A percentile compares a stretch with the other conserved stretches of the same genome.
phyloP scores from a whole-genome alignment of 768 basidiomycete species.

The Polyporus arcularius region DNA sequence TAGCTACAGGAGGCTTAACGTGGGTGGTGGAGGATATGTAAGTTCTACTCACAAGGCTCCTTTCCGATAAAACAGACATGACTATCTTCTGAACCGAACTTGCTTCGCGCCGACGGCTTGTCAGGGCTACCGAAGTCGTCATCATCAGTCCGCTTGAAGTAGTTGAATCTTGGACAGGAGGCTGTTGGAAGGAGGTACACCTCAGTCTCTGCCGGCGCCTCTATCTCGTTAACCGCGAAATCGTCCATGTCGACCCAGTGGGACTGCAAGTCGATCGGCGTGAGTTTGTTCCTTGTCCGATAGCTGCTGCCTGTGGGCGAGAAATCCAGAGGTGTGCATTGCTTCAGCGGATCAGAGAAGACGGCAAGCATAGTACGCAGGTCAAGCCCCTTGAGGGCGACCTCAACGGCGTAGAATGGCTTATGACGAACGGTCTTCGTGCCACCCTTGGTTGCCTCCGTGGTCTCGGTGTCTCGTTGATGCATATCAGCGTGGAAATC shows the following conservation, averaged over 20 bases:
- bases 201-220: conserved; percentile 55
- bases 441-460: conserved; percentile 56
- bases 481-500: conserved; percentile 89
- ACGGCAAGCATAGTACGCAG: conserved; percentile 76
- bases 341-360: conserved; percentile 74
- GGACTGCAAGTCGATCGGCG: conserved; percentile 44
- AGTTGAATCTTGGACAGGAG: conserved; percentile 82
- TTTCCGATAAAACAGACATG: conserved; percentile 81
- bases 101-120: conserved; percentile 52
- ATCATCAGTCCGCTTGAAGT: conserved; percentile 56
- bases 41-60: conserved; percentile 56
- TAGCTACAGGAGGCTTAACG: conserved; percentile 42
- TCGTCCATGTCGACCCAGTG: conserved; percentile 81
- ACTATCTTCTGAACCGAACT: conserved; percentile 85
- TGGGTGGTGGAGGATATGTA: neutral
- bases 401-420: conserved; percentile 85
- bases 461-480: conserved; percentile 83
- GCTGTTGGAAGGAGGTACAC: conserved; percentile 72
- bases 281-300: conserved; percentile 47
- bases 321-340: conserved; percentile 42
- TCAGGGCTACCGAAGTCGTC: conserved; percentile 42
- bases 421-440: conserved; percentile 70
- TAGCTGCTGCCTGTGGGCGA: conserved; percentile 51
- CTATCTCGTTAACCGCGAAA: conserved; percentile 68
- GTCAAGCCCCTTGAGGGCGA: conserved; percentile 75